Evolutionary conservation across 106 monocot species (phyloP).

Genomic region (Apostasia shenzhenica): DNA sequence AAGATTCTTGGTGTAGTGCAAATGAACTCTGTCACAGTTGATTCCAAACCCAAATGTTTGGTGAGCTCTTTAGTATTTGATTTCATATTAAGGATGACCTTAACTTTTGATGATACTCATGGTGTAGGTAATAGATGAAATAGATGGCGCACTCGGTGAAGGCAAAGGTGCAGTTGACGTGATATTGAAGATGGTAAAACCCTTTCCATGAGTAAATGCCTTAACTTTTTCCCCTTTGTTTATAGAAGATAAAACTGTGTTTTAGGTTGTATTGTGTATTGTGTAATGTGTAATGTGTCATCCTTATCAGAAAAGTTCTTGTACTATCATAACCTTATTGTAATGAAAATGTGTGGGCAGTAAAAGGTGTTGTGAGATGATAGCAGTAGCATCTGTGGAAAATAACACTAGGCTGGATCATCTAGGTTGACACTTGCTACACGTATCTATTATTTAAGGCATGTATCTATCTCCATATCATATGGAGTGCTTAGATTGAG

Average conservation of each 20-base stretch:
- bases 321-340: background rate
- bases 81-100: background rate
- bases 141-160: constrained; percentile 95
- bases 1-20: constrained; percentile 94
- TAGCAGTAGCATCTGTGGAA: background rate
- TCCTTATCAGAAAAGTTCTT: background rate
- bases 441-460: too few relatives aligned
- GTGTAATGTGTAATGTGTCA: too few relatives aligned
- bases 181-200: constrained; percentile 77
- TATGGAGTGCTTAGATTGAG: too few relatives aligned
- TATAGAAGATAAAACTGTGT: background rate
- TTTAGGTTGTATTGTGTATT: background rate
- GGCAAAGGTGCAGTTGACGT: constrained; percentile 96
- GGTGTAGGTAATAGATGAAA: constrained; percentile 91
- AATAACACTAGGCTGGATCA: background rate
- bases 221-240: background rate
- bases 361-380: background rate
- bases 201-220: background rate
- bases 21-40: constrained; percentile 87
- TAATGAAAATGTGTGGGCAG: background rate
- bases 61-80: constrained; percentile 28
- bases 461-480: too few relatives aligned
- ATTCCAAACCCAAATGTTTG: constrained; percentile 92
- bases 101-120: background rate
- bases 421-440: background rate